Base-by-base conservation (phyloP, 805 yeast genomes). In the Ogataea trehalophila region DNA sequence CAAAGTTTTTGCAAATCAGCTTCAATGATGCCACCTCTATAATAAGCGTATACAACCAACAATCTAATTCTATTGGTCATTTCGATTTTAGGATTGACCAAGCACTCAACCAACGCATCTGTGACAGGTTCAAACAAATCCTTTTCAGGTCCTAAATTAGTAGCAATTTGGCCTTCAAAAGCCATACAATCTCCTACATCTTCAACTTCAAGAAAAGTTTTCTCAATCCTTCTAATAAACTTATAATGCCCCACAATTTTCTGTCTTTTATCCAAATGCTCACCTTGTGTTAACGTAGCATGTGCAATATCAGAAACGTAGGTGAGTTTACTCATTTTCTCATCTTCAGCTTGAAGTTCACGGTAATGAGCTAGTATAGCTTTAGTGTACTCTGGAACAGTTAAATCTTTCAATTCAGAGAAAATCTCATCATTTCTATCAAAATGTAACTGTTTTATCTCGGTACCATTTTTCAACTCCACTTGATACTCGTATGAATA, bases 91-190 rank as follows among this genome's bases (percentile, higher is more conserved):
- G 69, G 72, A 39, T 77, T 66, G 0, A 73, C 68, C 20, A 92
- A 69, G 20, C 82, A 61, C 4, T 68, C 72, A 29, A 91, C 70
- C 47, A 90, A 67, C 34, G 77, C 79, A 44, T 80, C 85, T 2
- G 70, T 65, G 2, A 65, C 54, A 33, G 85, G 81, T 22, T 87
- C 67, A 44, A 76, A 73, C 55, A 78, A 78, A 40, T 76, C 75
- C 54, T 77, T 77, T 26, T 75, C 75, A 3, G 92, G 90, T 53
- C 87, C 86, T 41, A 81, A 72, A 47, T 81, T 82, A 3, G 89
- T 87, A 5, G 85, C 79, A 53, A 90, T 74, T 17, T 83, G 78
- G 67, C 91, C 97, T 66, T 94, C 98, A 49, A 90, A 75, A 53
- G 87, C 94, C 1, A 96, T 88, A 17, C 87, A 72, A 50, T 80